phyloP scores from a whole-genome alignment of 768 basidiomycete genomes.

The Naganishia kalamii region DNA sequence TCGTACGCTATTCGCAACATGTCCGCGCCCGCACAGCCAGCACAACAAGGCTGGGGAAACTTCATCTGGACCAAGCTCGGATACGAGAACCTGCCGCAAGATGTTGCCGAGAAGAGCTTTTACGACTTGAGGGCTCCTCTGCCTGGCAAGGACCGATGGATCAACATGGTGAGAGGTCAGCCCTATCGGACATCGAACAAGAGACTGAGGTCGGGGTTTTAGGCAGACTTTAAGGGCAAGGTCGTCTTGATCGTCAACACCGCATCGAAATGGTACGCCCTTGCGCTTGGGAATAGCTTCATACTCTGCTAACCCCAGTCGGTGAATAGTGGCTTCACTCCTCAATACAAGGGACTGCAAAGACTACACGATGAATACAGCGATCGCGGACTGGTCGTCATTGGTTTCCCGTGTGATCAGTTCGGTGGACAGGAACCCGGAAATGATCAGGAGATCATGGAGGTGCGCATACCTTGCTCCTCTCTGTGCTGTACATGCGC shows the following conservation, averaged over 20 bases:
- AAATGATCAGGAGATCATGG: constrained; percentile 64
- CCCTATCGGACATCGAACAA: not conserved
- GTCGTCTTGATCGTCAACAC: constrained; percentile 47
- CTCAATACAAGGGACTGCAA: constrained; percentile 62
- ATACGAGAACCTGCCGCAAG: constrained; percentile 35
- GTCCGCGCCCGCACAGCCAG: not conserved
- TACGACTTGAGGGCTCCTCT: constrained; percentile 42
- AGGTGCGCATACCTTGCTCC: constrained; percentile 27
- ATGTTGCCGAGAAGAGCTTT: constrained; percentile 31
- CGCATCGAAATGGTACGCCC: constrained; percentile 46
- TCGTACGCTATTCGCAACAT: not conserved
- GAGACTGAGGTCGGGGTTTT: not conserved
- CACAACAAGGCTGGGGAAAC: constrained; percentile 15
- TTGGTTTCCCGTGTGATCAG: constrained; percentile 93
- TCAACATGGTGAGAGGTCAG: constrained; percentile 33
- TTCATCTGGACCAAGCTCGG: constrained; percentile 31
- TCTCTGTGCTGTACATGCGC: not conserved
- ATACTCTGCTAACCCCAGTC: not conserved
- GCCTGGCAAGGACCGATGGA: constrained; percentile 33
- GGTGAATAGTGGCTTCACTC: constrained; percentile 43
- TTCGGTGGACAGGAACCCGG: constrained; percentile 81
- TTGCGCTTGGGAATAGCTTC: not conserved
- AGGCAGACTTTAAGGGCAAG: constrained; percentile 43
- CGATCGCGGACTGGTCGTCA: constrained; percentile 64
- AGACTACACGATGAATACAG: constrained; percentile 73